Evolutionary conservation across 768 basidiomycete genomes (phyloP), one percentile per base, ranked within the genome.

Genomic region (Leccinum longicurvipes): DNA sequence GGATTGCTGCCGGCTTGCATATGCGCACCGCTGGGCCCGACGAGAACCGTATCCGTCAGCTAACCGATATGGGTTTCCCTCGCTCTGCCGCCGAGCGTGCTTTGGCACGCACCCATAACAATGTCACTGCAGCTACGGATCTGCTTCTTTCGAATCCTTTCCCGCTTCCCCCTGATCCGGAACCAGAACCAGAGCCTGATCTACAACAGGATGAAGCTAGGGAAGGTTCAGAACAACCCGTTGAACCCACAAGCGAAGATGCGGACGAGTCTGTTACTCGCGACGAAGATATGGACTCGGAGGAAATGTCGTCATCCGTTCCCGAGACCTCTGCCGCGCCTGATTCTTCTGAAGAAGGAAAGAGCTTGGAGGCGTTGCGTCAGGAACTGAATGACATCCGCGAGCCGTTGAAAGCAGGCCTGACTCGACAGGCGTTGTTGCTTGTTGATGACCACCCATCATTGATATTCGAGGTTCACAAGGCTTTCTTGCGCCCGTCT

Each of bases 11-110:
- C 49, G 75, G 67, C 41, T 67, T 63, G 57, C 68, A 69, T 57
- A 71, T 69, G 56, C 68, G 64, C 34, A 67, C 70, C 21, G 60
- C 77, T 57, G 83, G 79, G 12, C 82, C 88, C 0, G 90, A 93
- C 67, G 92, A 94, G 68, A 79, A 78, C 46, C 83, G 87, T 32
- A 83, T 98, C 51, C 82, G 83, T 50, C 89, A 93, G 63, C 77
- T 98, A 53, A 87, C 84, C 10, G 97, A 98, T 64, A 98, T 99
- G 97, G 97, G 97, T 46, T 99, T 98, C 77, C 84, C 89, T 32
- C 84, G 93, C n/a, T 81, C 84, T 41, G 91, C 91, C 12, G 92
- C 87, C 2, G 89, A 91, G 66, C 82, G 86, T 51, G 96, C 96
- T 4, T 76, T 99, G 36, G 71, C 79, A 19, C 89, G 95, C 11